These are phyloP conservation scores for Plectosphaerella sp. DNA, from an alignment of 2,329 filamentous ascomycete species.

Conservation along the genomic window DNA sequence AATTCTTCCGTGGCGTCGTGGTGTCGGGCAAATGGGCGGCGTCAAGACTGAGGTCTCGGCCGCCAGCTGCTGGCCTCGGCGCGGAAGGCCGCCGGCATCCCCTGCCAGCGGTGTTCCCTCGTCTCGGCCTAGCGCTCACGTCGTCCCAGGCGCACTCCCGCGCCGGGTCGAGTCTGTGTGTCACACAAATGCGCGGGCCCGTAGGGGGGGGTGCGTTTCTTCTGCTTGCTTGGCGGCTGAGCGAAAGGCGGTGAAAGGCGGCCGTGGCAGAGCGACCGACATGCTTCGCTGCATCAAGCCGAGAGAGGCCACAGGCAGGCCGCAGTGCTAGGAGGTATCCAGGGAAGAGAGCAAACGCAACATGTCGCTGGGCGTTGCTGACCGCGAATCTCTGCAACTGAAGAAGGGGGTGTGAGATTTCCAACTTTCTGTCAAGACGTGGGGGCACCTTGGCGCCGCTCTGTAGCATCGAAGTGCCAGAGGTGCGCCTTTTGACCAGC, in stretches of 20 bases:
- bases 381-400: not conserved
- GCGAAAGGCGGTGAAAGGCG: not conserved
- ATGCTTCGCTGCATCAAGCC: too few species aligned
- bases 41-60: not conserved
- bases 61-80: not conserved
- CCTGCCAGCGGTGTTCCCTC: not conserved
- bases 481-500: not conserved
- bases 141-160: not conserved
- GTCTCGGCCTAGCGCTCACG: not conserved
- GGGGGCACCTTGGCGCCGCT: not conserved
- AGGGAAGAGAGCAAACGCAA: too few species aligned
- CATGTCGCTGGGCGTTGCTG: too few species aligned
- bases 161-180: not conserved
- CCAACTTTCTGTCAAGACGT: not conserved
- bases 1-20: too few species aligned
- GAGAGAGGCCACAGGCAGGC: too few species aligned
- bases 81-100: not conserved
- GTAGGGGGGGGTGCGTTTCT: not conserved
- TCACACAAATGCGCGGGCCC: not conserved
- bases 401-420: not conserved
- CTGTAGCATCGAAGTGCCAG: not conserved
- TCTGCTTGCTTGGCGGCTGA: not conserved
- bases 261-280: too few species aligned
- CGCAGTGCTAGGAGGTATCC: too few species aligned
- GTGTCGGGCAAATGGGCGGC: not conserved